Percentiles rank a stretch among this genome's conserved stretches.
Evolutionary conservation across 1,284 basidiomycete species (phyloP).

Genomic region (Mycena sp.): DNA sequence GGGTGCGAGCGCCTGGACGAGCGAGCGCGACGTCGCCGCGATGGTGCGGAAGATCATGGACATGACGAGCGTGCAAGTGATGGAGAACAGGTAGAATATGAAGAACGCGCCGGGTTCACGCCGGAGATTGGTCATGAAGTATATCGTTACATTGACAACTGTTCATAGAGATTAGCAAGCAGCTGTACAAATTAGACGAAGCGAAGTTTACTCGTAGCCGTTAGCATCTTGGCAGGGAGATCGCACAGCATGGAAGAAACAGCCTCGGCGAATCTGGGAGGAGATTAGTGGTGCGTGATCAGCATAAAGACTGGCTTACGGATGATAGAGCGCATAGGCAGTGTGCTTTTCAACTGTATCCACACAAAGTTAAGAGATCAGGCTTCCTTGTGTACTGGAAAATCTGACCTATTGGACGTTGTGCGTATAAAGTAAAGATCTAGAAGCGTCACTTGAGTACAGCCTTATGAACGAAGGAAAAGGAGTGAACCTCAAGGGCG

Average conservation of each 20-base stretch:
- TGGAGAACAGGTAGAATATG: conserved; percentile 62
- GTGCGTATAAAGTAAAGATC: conserved; percentile 58
- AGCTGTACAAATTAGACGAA: background rate
- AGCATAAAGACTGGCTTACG: background rate
- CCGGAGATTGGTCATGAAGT: conserved; percentile 31
- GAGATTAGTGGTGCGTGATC: background rate
- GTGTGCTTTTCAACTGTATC: conserved; percentile 30
- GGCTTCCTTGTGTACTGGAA: background rate
- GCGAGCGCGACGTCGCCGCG: conserved; percentile 26
- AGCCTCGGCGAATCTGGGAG: conserved; percentile 32
- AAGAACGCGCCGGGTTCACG: conserved; percentile 27
- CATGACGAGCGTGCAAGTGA: conserved; percentile 63
- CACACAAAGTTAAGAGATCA: background rate
- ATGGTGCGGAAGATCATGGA: conserved; percentile 55
- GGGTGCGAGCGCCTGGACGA: conserved; percentile 28
- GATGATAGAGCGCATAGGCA: conserved; percentile 30
- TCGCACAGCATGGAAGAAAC: conserved; percentile 37
- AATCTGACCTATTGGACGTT: conserved; percentile 59
- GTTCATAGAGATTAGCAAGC: background rate
- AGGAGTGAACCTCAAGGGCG: conserved; percentile 45
- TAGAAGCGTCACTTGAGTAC: conserved; percentile 1
- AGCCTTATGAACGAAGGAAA: background rate
- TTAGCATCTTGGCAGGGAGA: conserved; percentile 34
- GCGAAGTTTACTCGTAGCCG: conserved; percentile 19
- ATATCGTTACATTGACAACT: conserved; percentile 26